Evolutionary conservation across 2,329 filamentous ascomycete species (phyloP), one percentile per base, ranked within the genome.

Genomic region (Geoglossum cookeanum): DNA sequence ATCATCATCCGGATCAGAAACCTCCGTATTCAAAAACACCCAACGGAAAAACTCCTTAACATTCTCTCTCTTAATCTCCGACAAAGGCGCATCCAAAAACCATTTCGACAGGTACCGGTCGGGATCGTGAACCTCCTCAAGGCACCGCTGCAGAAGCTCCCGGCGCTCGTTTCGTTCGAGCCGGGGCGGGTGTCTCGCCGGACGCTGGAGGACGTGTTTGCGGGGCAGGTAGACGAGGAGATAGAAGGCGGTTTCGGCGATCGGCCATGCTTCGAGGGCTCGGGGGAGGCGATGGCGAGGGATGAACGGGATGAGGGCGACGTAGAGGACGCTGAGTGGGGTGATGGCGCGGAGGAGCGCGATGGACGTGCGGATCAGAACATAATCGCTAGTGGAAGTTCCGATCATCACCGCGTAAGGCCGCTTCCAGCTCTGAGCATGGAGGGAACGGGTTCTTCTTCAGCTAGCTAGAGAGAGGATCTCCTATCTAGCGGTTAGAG

Each of bases 31-130:
- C 59, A 83, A 78, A 63, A 87, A 80, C 0, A 78, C 81, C 84
- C 84, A 87, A 6, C 77, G 71, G 27, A 84, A 66, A 62, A 85
- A 86, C 60, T 84, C 79, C 61, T 74, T 75, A 56, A 86, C 68
- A 63, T 87, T 84, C 15, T 85, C 81, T n/a, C 76, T 71, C 49
- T 75, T 72, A 57, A 87, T 79, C 37, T 83, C 78, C 22, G 71
- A 66, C 1, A 71, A 58, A 8, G 75, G 70, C 1, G 81, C 78
- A 37, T 77, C 78, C 15, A 80, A 71, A 61, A 86, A 85, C 84
- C 84, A 87, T 59, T 74, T 72, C 55, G 70, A 72, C 47, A 87
- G 61, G 63, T 84, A 87, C 27, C 67, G 67, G 57, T 78, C 75
- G 0, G 72, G 69, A 60, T 80, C 74, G 0, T 76, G 70, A 2